phyloP scores from a whole-genome alignment of 1,284 basidiomycete genomes.

The Ustilago shanxiensis region DNA sequence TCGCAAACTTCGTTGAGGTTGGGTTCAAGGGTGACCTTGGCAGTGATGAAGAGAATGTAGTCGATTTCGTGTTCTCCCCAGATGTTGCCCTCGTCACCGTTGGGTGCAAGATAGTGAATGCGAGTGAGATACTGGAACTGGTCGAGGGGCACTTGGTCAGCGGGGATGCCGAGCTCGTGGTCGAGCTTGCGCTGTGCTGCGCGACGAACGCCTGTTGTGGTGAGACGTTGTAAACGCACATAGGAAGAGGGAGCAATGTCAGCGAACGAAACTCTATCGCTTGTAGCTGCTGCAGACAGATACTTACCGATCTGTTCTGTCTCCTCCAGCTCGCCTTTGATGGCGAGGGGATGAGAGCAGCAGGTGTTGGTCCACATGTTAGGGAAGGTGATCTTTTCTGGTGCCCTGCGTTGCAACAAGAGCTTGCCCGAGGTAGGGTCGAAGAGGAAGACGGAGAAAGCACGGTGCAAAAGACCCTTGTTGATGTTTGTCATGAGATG shows the following conservation, averaged over 20 bases:
- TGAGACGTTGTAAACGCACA: neutral
- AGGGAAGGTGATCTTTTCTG: slow-evolving; percentile 99
- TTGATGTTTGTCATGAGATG: slow-evolving; percentile 98
- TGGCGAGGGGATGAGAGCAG: slow-evolving; percentile 90
- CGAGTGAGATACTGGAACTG: slow-evolving; percentile 94
- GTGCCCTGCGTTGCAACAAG: slow-evolving; percentile 92
- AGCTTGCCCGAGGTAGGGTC: slow-evolving; percentile 92
- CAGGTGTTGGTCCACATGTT: slow-evolving; percentile 99
- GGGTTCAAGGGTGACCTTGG: slow-evolving; percentile 84
- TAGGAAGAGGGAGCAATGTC: neutral
- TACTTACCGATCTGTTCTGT: slow-evolving; percentile 76
- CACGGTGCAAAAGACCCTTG: slow-evolving; percentile 93
- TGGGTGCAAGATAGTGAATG: slow-evolving; percentile 97
- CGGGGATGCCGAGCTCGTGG: slow-evolving; percentile 95
- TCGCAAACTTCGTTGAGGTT: slow-evolving; percentile 94
- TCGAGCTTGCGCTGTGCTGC: slow-evolving; percentile 95
- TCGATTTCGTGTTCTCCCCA: slow-evolving; percentile 99
- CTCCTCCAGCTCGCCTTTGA: slow-evolving; percentile 79
- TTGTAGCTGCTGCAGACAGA: too few relatives aligned
- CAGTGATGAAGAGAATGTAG: slow-evolving; percentile 95
- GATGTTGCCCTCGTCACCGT: slow-evolving; percentile 76
- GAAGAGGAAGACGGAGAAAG: slow-evolving; percentile 98
- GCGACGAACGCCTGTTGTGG: slow-evolving; percentile 76
- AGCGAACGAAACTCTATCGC: neutral
- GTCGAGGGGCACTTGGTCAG: slow-evolving; percentile 79